Percentiles rank a stretch among this genome's conserved stretches.
phyloP scores from a whole-genome alignment of 768 basidiomycete species.

The Podaxis pistillaris region DNA sequence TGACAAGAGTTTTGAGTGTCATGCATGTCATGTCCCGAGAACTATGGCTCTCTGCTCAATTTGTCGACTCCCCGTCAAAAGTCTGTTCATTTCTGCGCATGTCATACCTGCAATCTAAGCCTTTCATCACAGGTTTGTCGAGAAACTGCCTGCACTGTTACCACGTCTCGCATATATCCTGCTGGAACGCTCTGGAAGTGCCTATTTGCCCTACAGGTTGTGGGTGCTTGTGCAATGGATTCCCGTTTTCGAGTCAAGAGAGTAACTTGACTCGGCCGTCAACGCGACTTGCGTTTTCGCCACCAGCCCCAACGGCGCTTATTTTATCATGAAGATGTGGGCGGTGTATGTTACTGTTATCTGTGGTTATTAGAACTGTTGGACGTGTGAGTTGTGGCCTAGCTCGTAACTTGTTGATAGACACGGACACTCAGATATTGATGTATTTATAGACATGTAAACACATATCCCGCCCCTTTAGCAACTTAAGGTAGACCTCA shows the following conservation, averaged over 20 bases:
- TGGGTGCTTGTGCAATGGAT: conserved; percentile 56
- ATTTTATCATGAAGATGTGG: neutral
- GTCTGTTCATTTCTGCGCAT: conserved; percentile 31
- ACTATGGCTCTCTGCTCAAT: conserved; percentile 60
- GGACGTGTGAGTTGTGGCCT: too few relatives aligned
- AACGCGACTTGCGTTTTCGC: conserved; percentile 28
- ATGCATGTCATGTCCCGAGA: conserved; percentile 39
- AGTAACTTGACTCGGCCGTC: conserved; percentile 30
- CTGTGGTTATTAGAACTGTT: too few relatives aligned
- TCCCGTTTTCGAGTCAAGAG: conserved; percentile 17
- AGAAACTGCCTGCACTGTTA: conserved; percentile 58
- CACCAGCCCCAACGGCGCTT: conserved; percentile 16
- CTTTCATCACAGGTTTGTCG: conserved; percentile 50
- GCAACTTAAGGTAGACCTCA: too few relatives aligned
- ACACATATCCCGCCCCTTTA: too few relatives aligned
- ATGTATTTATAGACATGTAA: too few relatives aligned
- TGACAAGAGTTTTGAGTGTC: conserved; percentile 37
- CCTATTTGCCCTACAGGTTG: conserved; percentile 66
- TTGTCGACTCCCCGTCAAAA: conserved; percentile 76
- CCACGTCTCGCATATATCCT: conserved; percentile 66
- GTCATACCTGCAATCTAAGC: conserved; percentile 1
- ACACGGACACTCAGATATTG: too few relatives aligned
- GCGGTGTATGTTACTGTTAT: too few relatives aligned
- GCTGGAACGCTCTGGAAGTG: conserved; percentile 52
- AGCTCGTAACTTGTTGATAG: too few relatives aligned